Evolutionary conservation across 2,329 filamentous ascomycete genomes (phyloP).

Genomic region (Microsporum canis): DNA sequence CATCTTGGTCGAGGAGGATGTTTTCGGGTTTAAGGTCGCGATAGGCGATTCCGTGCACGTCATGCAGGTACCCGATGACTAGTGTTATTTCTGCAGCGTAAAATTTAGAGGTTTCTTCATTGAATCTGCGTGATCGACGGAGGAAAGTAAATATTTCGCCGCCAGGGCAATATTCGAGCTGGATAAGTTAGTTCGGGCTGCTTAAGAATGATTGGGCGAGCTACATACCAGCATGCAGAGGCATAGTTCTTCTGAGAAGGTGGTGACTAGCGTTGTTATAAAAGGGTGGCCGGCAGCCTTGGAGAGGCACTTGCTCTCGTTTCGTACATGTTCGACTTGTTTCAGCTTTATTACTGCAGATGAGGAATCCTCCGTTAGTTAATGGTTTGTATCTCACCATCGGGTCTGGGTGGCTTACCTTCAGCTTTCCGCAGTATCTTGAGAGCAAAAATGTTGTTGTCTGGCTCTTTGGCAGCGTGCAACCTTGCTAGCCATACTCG

Average conservation of each 20-base stretch:
- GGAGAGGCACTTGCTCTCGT: constrained; percentile 53
- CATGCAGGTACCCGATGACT: constrained; percentile 54
- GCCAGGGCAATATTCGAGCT: constrained; percentile 57
- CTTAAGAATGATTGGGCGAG: not conserved
- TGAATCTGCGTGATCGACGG: constrained; percentile 50
- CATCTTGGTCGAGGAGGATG: constrained; percentile 53
- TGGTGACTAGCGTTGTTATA: constrained; percentile 53
- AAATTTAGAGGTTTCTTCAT: constrained; percentile 51
- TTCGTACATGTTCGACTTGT: constrained; percentile 57
- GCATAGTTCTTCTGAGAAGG: constrained; percentile 52
- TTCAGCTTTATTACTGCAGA: constrained; percentile 46
- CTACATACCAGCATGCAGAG: constrained; percentile 41
- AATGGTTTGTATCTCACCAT: not conserved
- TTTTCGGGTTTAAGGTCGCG: constrained; percentile 57
- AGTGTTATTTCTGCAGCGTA: constrained; percentile 57
- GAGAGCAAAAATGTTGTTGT: constrained; percentile 36
- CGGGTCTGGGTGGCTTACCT: constrained; percentile 23
- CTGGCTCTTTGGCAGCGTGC: constrained; percentile 26
- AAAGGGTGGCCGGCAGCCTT: constrained; percentile 54
- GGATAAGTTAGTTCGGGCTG: constrained; percentile 6
- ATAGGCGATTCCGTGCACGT: constrained; percentile 53
- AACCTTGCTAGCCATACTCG: constrained; percentile 40
- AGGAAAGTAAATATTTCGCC: constrained; percentile 58
- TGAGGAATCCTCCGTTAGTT: constrained; percentile 11
- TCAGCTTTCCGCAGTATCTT: constrained; percentile 42